Conservation (phyloP, 345 rosid genomes). For the Trapa incisa region DNA sequence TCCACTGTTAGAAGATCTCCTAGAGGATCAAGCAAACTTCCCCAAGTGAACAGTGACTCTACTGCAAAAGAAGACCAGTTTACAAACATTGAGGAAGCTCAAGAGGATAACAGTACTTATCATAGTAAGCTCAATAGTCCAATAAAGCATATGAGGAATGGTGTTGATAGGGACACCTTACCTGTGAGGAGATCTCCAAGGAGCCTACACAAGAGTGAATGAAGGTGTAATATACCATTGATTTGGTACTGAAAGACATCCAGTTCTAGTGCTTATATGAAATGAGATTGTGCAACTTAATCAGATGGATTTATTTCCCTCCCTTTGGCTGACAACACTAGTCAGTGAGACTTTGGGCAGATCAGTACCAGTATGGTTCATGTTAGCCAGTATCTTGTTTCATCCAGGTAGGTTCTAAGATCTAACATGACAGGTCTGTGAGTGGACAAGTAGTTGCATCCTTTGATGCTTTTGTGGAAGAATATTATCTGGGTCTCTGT, state of each 20-base stretch:
- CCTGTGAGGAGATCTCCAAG: neutral
- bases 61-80: constrained; percentile 2
- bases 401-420: neutral
- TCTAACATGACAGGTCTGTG: neutral
- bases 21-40: constrained; percentile 5
- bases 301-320: neutral
- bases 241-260: neutral
- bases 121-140: neutral
- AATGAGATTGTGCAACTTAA: neutral
- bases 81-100: neutral
- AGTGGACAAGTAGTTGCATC: neutral
- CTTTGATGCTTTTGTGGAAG: neutral
- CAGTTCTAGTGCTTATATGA: neutral
- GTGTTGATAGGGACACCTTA: neutral
- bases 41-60: neutral
- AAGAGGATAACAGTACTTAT: neutral
- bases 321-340: neutral
- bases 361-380: neutral
- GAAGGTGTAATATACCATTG: neutral
- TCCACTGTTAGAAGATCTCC: constrained; percentile 15
- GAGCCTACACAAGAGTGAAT: neutral
- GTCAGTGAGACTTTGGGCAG: neutral
- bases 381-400: neutral
- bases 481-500: too few relatives aligned
- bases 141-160: neutral